A percentile compares a stretch with the other conserved stretches of the same genome.
Conservation (phyloP, 1,284 basidiomycete species). For the Paramarasmius palmivorus region DNA sequence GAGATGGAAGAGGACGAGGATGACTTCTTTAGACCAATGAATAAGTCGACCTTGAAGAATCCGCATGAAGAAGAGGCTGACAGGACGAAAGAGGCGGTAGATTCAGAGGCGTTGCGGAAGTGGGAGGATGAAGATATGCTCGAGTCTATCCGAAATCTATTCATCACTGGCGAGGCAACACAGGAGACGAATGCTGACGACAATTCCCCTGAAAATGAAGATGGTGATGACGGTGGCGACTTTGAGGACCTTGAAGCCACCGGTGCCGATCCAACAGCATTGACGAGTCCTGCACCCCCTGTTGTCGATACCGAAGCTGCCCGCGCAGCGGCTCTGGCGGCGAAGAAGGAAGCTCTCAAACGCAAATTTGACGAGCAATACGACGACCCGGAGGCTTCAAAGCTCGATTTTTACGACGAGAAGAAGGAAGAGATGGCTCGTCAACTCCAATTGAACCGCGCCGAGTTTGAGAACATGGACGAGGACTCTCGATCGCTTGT, state of each 20-base stretch:
- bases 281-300: slow-evolving; percentile 20
- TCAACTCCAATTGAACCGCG: slow-evolving; percentile 83
- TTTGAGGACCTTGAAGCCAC: slow-evolving; percentile 45
- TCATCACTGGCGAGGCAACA: slow-evolving; percentile 80
- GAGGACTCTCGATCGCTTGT: slow-evolving; percentile 79
- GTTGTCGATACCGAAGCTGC: slow-evolving; percentile 35
- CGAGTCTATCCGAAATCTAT: slow-evolving; percentile 84
- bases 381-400: slow-evolving; percentile 81
- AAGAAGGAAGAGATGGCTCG: slow-evolving; percentile 91
- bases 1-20: slow-evolving; percentile 38
- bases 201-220: slow-evolving; percentile 45
- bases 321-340: slow-evolving; percentile 63
- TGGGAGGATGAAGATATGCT: slow-evolving; percentile 88
- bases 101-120: slow-evolving; percentile 54
- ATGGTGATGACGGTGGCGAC: slow-evolving; percentile 46
- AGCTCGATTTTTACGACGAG: slow-evolving; percentile 86
- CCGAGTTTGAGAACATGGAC: slow-evolving; percentile 86
- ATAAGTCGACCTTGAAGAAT: slow-evolving; percentile 33
- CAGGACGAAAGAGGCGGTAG: slow-evolving; percentile 62
- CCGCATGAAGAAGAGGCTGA: slow-evolving; percentile 63
- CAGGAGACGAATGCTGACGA: slow-evolving; percentile 27
- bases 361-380: slow-evolving; percentile 97
- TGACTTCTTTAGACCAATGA: slow-evolving; percentile 79
- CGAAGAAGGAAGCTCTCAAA: slow-evolving; percentile 91
- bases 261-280: slow-evolving; percentile 31